Evolutionary conservation across 495 filamentous ascomycete species (phyloP), one percentile per base, ranked within the genome.

Genomic region (Podospora comata): DNA sequence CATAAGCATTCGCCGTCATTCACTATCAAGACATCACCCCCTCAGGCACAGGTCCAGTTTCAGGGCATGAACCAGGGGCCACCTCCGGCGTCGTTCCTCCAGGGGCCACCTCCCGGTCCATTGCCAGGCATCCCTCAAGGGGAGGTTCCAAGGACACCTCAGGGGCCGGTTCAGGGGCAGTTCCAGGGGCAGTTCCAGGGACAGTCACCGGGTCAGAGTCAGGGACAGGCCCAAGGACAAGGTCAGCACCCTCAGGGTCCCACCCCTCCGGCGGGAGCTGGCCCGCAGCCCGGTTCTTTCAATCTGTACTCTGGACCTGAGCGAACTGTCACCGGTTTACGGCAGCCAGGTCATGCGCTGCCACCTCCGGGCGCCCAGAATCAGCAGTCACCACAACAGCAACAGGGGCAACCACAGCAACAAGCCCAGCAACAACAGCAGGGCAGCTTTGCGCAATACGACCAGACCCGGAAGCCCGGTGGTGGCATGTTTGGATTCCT

Each of bases 401-500:
- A 62, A 39, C 58, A 39, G 34, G 34, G 34, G 15, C 54, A n/a
- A 18, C 54, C 1, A 57, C 5, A 5, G 9, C 54, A 20, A 19
- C 55, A 19, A 58, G 23, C 55, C 30, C 34, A 59, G 60, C 68
- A 23, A 15, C 55, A 60, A 4, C 68, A 63, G 20, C 65, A 68
- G 44, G 54, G 53, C 18, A 53, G 63, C 3, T 28, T 54, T 19
- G 63, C 67, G 0, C 70, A 73, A 15, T 34, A 57, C 6, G 71
- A 67, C 4, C 63, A 68, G 48, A 63, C 28, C 4, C 66, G 68
- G 15, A 77, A 76, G 28, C 64, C 71, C 2, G 66, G 61, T 18
- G 68, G 70, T 27, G 76, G 75, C 11, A n/a, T 78, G 11, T 73
- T 78, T 11, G 75, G 76, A 4, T 72, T 76, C 27, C 68, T 78